Evolutionary conservation across 139 green algal species (phyloP), one percentile per base, ranked within the genome.

Genomic region (Coelastrella sp.): DNA sequence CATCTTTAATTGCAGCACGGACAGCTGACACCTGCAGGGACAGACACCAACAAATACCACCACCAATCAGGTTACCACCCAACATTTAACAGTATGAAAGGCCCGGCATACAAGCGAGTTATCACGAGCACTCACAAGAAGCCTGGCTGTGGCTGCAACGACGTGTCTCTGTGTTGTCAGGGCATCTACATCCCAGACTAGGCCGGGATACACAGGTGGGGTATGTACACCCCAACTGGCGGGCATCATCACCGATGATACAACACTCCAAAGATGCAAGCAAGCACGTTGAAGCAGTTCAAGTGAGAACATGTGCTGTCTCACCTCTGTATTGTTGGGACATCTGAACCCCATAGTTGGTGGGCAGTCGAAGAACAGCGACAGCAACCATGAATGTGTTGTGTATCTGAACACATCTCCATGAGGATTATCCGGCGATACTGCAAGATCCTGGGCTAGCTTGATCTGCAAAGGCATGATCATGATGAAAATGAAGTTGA

Each of bases 311-410:
- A 22, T 75, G 68, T 7, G 17, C 5, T 76, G 17, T 17, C 68
- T 8, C 22, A 89, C 73, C 2, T 91, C 65, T 10, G 61, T 74
- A 20, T 73, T 54, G 54, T 71, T 77, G 0, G 95, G 95, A 89
- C 95, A 97, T 4, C 85, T 68, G 4, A 97, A 32, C 13, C 94
- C 93, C 65, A 96, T 90, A 75, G 73, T 80, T 3, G 80, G 32
- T 7, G 95, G 95, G 82, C 95, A 97, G 89, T 96, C 91, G 20
- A 97, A 80, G 90, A 90, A 97, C 10, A 97, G 89, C 4, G 89
- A 94, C 0, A 95, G 66, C 17, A 97, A 61, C 73, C 83, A 97
- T 17, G 90, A 90, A 83, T 96, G 93, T 13, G 76, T 94, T 7
- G 90, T 90, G 76, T 90, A 96, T 5, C 60, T 60, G 81, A 93